Percentiles rank a stretch among this genome's conserved stretches.
Evolutionary conservation across 768 basidiomycete species (phyloP).

Genomic region (Amanita molliuscula): DNA sequence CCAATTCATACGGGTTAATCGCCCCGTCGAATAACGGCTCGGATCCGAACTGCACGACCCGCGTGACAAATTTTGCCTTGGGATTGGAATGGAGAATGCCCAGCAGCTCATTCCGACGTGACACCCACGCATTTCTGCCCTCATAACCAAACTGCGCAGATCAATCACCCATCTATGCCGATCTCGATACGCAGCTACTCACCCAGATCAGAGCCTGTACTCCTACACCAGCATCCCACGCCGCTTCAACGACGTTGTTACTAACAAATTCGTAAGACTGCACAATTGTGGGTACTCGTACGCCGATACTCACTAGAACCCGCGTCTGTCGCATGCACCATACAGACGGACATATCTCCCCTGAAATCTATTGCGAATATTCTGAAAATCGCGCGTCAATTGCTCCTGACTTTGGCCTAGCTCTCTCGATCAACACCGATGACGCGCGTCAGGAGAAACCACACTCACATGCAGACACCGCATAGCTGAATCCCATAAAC

Average conservation of each 20-base stretch:
- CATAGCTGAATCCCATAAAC: conserved; percentile 73
- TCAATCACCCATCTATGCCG: neutral
- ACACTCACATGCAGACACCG: conserved; percentile 49
- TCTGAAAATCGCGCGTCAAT: conserved; percentile 44
- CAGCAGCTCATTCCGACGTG: conserved; percentile 43
- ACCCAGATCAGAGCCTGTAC: conserved; percentile 73
- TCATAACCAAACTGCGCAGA: conserved; percentile 2
- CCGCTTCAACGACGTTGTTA: conserved; percentile 56
- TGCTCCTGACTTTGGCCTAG: conserved; percentile 47
- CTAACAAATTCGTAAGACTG: conserved; percentile 12
- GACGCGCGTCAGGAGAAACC: neutral
- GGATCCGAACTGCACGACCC: conserved; percentile 60
- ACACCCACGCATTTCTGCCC: conserved; percentile 37
- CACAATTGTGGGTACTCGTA: neutral
- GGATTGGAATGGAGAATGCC: conserved; percentile 44
- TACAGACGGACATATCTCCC: conserved; percentile 60
- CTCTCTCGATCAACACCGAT: neutral
- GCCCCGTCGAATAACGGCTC: conserved; percentile 58
- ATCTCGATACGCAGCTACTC: conserved; percentile 9
- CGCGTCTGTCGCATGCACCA: conserved; percentile 32
- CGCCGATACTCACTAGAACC: conserved; percentile 31
- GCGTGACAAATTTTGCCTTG: conserved; percentile 55
- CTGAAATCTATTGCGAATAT: conserved; percentile 49
- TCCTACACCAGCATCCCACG: conserved; percentile 58
- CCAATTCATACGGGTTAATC: conserved; percentile 36